phyloP scores from a whole-genome alignment of 495 filamentous ascomycete genomes.

The Choiromyces venosus region DNA sequence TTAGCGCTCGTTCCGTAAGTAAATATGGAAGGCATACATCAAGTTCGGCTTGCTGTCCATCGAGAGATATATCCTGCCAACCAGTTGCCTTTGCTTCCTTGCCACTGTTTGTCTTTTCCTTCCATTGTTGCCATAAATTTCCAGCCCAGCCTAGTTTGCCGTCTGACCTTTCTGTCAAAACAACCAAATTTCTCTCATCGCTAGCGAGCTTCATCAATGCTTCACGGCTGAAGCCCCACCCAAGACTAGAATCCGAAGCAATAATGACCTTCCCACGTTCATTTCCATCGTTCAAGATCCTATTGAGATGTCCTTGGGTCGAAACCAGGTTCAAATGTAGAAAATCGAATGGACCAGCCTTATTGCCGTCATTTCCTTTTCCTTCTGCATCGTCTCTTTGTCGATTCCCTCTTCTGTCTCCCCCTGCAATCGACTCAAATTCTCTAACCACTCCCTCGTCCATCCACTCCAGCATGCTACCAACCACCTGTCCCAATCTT shows the following conservation, averaged over 20 bases:
- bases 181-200: conserved; percentile 71
- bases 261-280: conserved; percentile 68
- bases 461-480: conserved; percentile 99
- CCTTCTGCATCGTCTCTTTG: conserved; percentile 45
- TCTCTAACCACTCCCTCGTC: conserved; percentile 86
- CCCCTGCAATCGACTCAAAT: conserved; percentile 70
- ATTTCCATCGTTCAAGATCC: conserved; percentile 45
- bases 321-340: conserved; percentile 58
- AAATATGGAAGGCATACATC: conserved; percentile 16
- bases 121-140: conserved; percentile 38
- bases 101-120: conserved; percentile 15
- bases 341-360: conserved; percentile 81
- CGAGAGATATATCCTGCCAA: conserved; percentile 31
- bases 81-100: conserved; percentile 25
- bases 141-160: conserved; percentile 35
- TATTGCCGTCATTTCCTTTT: conserved; percentile 44
- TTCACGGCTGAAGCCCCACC: conserved; percentile 94
- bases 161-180: conserved; percentile 63
- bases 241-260: conserved; percentile 79
- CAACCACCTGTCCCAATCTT: conserved; percentile 53
- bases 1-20: neutral
- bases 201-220: conserved; percentile 66
- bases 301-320: conserved; percentile 42
- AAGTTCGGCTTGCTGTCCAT: conserved; percentile 20
- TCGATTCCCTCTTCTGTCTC: conserved; percentile 47